A percentile compares a stretch with the other conserved stretches of the same genome.
phyloP scores from a whole-genome alignment of 106 monocot species.

The Allium sativum region DNA sequence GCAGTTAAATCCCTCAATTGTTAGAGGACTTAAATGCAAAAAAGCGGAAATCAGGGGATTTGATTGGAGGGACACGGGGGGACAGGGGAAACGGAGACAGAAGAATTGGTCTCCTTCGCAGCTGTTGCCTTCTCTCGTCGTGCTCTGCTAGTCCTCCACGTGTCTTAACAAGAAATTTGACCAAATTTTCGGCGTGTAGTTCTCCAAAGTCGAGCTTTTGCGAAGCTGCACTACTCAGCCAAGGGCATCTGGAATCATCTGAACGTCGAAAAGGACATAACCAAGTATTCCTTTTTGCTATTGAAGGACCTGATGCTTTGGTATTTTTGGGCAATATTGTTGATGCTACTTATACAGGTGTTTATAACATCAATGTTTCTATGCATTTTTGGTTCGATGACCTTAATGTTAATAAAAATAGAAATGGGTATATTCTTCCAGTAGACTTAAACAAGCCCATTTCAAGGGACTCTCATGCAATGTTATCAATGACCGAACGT shows the following conservation, averaged over 20 bases:
- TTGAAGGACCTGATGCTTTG: conserved; percentile 24
- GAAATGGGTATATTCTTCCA: too few species aligned
- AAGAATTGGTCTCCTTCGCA: too few species aligned
- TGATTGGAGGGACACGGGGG: too few species aligned
- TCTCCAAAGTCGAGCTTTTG: conserved; percentile 73
- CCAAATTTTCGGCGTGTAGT: conserved; percentile 87
- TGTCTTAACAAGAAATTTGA: conserved; percentile 77
- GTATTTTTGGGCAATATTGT: conserved; percentile 44
- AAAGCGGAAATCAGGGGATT: too few species aligned
- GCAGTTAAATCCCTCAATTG: too few species aligned
- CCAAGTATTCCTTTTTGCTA: conserved; percentile 37
- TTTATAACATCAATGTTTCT: conserved; percentile 20
- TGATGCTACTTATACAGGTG: conserved; percentile 18
- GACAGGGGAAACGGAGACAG: too few species aligned
- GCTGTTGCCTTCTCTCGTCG: conserved; percentile 37
- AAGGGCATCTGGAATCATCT: conserved; percentile 40
- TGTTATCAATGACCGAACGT: too few species aligned
- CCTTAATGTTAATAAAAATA: too few species aligned
- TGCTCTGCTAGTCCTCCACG: conserved; percentile 69
- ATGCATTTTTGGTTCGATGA: conserved; percentile 14
- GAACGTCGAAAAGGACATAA: conserved; percentile 51
- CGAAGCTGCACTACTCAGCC: conserved; percentile 97
- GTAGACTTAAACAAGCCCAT: too few species aligned
- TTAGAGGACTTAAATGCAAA: too few species aligned
- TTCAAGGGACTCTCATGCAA: too few species aligned